Conservation (phyloP, 2,329 filamentous ascomycete species). For the Talaromyces sp. region DNA sequence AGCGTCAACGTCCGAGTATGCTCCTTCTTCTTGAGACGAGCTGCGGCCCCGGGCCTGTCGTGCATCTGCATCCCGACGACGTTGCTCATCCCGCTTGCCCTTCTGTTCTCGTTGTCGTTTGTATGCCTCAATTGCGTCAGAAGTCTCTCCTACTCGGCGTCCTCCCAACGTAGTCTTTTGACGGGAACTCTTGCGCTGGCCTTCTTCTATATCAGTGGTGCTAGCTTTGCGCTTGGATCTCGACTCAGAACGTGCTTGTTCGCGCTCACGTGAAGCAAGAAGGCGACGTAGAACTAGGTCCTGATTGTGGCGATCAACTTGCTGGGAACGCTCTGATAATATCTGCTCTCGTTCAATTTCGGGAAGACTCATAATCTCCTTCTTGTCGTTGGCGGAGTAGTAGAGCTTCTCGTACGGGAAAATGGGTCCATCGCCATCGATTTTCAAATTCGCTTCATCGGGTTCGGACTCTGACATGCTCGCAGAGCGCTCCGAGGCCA, state of each 20-base stretch:
- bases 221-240: constrained; percentile 71
- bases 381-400: constrained; percentile 68
- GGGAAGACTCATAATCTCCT: constrained; percentile 76
- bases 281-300: constrained; percentile 77
- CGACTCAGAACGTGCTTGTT: constrained; percentile 49
- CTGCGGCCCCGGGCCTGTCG: constrained; percentile 57
- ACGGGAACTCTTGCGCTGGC: constrained; percentile 68
- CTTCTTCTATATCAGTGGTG: constrained; percentile 73
- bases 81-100: constrained; percentile 47
- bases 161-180: constrained; percentile 65
- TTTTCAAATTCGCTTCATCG: constrained; percentile 51
- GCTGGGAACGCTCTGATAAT: constrained; percentile 78
- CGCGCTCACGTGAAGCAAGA: constrained; percentile 63
- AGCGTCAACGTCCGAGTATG: constrained; percentile 58
- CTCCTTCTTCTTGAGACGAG: constrained; percentile 61
- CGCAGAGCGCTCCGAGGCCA: constrained; percentile 72
- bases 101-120: constrained; percentile 60
- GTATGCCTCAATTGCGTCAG: constrained; percentile 69
- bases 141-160: constrained; percentile 65
- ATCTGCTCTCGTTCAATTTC: constrained; percentile 90
- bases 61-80: constrained; percentile 40
- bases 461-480: constrained; percentile 85
- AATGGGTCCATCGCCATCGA: constrained; percentile 50
- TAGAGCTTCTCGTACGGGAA: constrained; percentile 88
- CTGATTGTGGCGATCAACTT: constrained; percentile 77